Evolutionary conservation across 768 basidiomycete species (phyloP).

Genomic region (Cantharellus cinnabarinus): DNA sequence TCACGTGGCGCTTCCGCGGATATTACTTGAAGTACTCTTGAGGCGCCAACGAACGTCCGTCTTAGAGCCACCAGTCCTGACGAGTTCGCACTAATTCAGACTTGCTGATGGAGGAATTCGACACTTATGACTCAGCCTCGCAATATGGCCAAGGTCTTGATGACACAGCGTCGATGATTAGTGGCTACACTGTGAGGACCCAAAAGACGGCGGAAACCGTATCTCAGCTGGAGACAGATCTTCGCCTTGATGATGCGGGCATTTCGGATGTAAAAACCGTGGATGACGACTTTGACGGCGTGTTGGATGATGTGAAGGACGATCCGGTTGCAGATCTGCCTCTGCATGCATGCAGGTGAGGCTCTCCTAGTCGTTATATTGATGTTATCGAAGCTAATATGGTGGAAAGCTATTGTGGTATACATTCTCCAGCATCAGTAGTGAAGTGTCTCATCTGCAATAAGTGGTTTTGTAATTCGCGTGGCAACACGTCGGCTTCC

Average conservation of each 20-base stretch:
- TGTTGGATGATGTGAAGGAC: constrained; percentile 76
- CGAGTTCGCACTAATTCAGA: neutral
- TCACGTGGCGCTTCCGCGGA: neutral
- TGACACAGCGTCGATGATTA: constrained; percentile 13
- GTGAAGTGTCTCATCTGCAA: constrained; percentile 84
- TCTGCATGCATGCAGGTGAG: constrained; percentile 87
- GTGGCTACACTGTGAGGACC: constrained; percentile 12
- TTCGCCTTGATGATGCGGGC: constrained; percentile 9
- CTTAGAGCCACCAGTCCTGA: neutral
- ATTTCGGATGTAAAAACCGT: constrained; percentile 8
- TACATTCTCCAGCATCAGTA: constrained; percentile 91
- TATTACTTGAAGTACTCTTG: neutral
- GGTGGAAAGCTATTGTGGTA: constrained; percentile 76
- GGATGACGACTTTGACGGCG: constrained; percentile 79
- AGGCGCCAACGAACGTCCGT: no score
- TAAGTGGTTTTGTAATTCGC: constrained; percentile 98
- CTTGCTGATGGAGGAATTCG: constrained; percentile 3
- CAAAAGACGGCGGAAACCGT: constrained; percentile 3
- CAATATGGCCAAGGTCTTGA: constrained; percentile 13
- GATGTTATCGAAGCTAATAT: neutral
- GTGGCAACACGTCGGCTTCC: constrained; percentile 92
- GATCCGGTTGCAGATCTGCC: constrained; percentile 60
- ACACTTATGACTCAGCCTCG: constrained; percentile 9
- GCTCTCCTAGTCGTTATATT: constrained; percentile 4
- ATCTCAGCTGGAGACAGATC: constrained; percentile 7